Conservation (phyloP, 2,329 filamentous ascomycete species). For the Geosmithia morbida region DNA sequence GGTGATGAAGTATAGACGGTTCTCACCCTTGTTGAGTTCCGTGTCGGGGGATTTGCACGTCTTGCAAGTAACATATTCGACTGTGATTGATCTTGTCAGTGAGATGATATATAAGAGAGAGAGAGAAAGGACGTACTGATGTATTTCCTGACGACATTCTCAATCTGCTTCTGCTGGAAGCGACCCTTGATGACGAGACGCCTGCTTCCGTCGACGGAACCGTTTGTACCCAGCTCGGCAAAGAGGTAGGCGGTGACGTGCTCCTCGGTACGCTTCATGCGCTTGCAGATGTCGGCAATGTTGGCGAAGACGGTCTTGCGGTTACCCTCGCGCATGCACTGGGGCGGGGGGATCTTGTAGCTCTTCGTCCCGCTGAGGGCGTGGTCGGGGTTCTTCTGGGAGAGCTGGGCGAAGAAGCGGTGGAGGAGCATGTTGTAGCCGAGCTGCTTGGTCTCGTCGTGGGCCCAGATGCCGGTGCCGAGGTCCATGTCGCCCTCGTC, state of each 20-base stretch:
- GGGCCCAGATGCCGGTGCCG: constrained; percentile 82
- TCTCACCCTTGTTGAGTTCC: constrained; percentile 96
- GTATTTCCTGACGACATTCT: constrained; percentile 91
- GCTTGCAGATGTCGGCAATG: constrained; percentile 95
- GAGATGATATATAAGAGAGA: not conserved
- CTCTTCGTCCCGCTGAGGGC: constrained; percentile 78
- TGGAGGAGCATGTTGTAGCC: constrained; percentile 73
- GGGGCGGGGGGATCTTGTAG: constrained; percentile 98
- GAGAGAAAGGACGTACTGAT: constrained; percentile 51
- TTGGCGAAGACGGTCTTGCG: constrained; percentile 99
- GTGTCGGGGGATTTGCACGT: constrained; percentile 92
- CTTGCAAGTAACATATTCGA: constrained; percentile 98
- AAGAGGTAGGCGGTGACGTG: constrained; percentile 96
- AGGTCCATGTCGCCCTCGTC: constrained; percentile 67
- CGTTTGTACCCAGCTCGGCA: constrained; percentile 93
- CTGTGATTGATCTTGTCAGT: constrained; percentile 24
- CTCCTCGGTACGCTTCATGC: constrained; percentile 98
- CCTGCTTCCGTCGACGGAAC: constrained; percentile 84
- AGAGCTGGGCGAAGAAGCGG: constrained; percentile 88
- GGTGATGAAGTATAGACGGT: constrained; percentile 96
- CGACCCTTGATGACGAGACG: constrained; percentile 97
- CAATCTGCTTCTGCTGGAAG: constrained; percentile 99
- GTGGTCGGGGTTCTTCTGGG: constrained; percentile 94
- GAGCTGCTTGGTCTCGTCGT: constrained; percentile 65
- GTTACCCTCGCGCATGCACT: constrained; percentile 99